Percentiles rank a stretch among this genome's conserved stretches.
Evolutionary conservation across 768 basidiomycete genomes (phyloP).

Genomic region (Mycena metata): DNA sequence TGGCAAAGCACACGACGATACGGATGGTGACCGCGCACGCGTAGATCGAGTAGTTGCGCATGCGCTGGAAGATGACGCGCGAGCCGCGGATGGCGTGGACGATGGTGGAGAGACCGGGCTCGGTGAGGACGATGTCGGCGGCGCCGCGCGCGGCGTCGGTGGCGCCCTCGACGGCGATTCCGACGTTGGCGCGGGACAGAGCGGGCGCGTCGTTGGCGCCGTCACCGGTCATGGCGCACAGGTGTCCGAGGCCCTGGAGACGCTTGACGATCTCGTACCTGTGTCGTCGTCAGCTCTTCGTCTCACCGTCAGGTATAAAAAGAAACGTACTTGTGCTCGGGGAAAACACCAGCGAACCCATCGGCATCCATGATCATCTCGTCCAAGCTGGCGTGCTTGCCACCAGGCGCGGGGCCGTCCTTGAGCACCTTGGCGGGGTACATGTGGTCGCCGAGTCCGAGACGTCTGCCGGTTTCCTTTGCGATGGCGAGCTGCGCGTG

Average conservation of each 20-base stretch:
- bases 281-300: constrained; percentile 83
- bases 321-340: too few species aligned
- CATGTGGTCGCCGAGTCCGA: constrained; percentile 99
- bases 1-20: constrained; percentile 97
- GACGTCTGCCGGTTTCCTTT: constrained; percentile 98
- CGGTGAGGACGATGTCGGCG: constrained; percentile 97
- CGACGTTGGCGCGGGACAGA: constrained; percentile 97
- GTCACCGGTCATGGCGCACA: constrained; percentile 98
- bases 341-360: constrained; percentile 85
- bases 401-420: constrained; percentile 90
- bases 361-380: constrained; percentile 99
- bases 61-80: constrained; percentile 99
- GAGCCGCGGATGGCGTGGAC: constrained; percentile 99
- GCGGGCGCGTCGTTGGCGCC: constrained; percentile 99
- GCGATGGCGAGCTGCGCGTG: constrained; percentile 88
- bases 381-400: constrained; percentile 86
- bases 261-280: constrained; percentile 99
- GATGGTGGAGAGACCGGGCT: constrained; percentile 98
- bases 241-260: constrained; percentile 94
- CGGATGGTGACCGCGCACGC: constrained; percentile 97
- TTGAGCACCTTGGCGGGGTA: constrained; percentile 98
- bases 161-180: constrained; percentile 99
- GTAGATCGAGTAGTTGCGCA: constrained; percentile 99
- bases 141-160: constrained; percentile 99
- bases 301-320: too few species aligned